Conservation (phyloP, 345 rosid species). For the Noccaea caerulescens region DNA sequence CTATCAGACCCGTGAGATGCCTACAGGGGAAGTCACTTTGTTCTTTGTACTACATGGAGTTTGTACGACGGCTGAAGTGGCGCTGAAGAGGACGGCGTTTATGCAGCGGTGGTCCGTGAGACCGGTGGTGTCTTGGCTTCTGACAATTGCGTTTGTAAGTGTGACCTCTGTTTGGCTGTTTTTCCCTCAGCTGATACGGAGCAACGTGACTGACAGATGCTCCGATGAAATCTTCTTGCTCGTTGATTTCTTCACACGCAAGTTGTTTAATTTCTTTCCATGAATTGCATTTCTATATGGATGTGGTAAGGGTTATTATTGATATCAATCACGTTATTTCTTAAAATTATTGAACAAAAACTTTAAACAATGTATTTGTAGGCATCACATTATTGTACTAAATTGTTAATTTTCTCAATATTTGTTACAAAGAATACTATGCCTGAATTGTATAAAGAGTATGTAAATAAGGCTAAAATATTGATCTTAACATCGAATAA, state of each 20-base stretch:
- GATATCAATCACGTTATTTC: background rate
- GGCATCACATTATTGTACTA: too few relatives aligned
- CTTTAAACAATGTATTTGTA: too few relatives aligned
- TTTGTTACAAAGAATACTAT: too few relatives aligned
- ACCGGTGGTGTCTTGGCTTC: background rate
- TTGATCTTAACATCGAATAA: too few relatives aligned
- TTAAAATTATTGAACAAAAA: too few relatives aligned
- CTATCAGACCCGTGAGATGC: background rate
- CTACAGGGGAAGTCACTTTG: conserved; percentile 1
- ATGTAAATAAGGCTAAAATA: too few relatives aligned
- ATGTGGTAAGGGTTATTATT: too few relatives aligned
- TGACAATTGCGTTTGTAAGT: background rate
- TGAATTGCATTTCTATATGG: background rate
- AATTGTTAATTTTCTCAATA: too few relatives aligned
- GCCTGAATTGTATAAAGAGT: too few relatives aligned
- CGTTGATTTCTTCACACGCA: conserved; percentile 1
- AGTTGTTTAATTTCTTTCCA: background rate
- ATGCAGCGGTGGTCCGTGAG: conserved; percentile 5
- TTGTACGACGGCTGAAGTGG: background rate
- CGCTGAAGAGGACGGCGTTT: conserved; percentile 14
- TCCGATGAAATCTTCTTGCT: background rate
- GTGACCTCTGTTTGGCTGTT: conserved; percentile 1
- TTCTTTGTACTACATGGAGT: conserved; percentile 12
- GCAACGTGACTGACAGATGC: background rate
- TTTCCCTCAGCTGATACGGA: conserved; percentile 1